Evolutionary conservation across 176 grass and related monocot species (phyloP), one percentile per base, ranked within the genome.

Genomic region (Neostapfia colusana): DNA sequence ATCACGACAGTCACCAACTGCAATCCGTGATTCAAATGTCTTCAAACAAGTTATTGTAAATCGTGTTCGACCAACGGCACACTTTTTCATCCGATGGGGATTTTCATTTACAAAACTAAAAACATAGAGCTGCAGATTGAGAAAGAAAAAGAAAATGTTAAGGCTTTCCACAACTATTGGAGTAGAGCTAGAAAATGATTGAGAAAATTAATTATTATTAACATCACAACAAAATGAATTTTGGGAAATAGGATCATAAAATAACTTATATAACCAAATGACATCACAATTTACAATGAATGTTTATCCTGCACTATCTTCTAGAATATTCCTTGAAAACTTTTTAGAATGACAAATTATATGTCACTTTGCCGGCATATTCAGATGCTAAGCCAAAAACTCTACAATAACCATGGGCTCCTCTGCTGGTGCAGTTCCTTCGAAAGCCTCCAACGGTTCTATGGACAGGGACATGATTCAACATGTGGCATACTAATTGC

Each of bases 1-100:
- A 82, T 99, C 95, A 85, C 95, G 95, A 82, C 95, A 99, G 88
- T 99, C 95, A 67, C 95, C 91, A 72, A 91, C 91, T 48, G 89
- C 91, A 92, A 99, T 99, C 73, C 77, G 80, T 75, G 89, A 95
- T 55, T 54, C 77, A 66, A 88, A 80, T 72, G 95, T 80, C 83
- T 84, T 94, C 70, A 99, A 92, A 58, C 89, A 99, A 65, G 91
- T 95, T 79, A 99, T 90, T 43, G 91, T 71, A 95, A 95, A 99
- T 36, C 95, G 80, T 75, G 95, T 92, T 80, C 74, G 94, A 64
- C 67, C 55, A 24, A 68, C 20, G 28, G 95, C 78, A 77, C 81
- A 88, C 83, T 70, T 99, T 67, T 77, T 99, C 65, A 89, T 77
- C 61, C 89, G 82, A 76, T 90, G 85, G 61, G 84, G 86, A 92